phyloP scores from a whole-genome alignment of 2,329 filamentous ascomycete genomes.

The Pseudogymnoascus sp. region DNA sequence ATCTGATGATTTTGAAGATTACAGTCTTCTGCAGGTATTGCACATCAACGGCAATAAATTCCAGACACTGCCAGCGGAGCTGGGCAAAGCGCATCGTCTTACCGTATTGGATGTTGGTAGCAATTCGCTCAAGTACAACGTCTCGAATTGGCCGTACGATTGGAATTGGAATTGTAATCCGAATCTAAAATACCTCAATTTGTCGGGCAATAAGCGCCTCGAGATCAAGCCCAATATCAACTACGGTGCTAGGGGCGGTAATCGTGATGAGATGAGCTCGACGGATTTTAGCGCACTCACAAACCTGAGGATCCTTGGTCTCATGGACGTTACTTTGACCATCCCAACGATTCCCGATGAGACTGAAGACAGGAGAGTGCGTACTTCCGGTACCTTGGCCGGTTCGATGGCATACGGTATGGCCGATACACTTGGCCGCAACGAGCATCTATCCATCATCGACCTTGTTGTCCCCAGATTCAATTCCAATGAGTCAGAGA shows the following conservation, averaged over 20 bases:
- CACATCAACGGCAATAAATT: conserved; percentile 98
- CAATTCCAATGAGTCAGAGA: conserved; percentile 82
- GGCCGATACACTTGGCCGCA: conserved; percentile 88
- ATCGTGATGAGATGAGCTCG: conserved; percentile 48
- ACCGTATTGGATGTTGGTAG: conserved; percentile 89
- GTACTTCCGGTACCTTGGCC: conserved; percentile 91
- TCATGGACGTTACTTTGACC: conserved; percentile 97
- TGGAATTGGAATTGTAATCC: conserved; percentile 99
- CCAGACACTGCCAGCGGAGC: conserved; percentile 88
- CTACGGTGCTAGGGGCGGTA: conserved; percentile 67
- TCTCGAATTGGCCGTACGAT: conserved; percentile 97
- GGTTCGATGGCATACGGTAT: conserved; percentile 91
- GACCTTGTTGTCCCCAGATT: conserved; percentile 93
- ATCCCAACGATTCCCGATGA: conserved; percentile 91
- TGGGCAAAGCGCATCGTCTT: conserved; percentile 87
- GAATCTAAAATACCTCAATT: conserved; percentile 86
- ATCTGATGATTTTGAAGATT: conserved; percentile 87
- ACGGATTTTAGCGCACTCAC: conserved; percentile 83
- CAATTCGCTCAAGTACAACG: conserved; percentile 96
- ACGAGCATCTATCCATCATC: conserved; percentile 90
- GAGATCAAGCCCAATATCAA: conserved; percentile 75
- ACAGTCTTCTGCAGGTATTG: conserved; percentile 76
- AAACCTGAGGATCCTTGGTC: conserved; percentile 77
- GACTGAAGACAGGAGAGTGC: conserved; percentile 86
- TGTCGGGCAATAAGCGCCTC: conserved; percentile 92